Evolutionary conservation across 2,329 filamentous ascomycete species (phyloP).

Genomic region (Pseudocercospora eumusae): DNA sequence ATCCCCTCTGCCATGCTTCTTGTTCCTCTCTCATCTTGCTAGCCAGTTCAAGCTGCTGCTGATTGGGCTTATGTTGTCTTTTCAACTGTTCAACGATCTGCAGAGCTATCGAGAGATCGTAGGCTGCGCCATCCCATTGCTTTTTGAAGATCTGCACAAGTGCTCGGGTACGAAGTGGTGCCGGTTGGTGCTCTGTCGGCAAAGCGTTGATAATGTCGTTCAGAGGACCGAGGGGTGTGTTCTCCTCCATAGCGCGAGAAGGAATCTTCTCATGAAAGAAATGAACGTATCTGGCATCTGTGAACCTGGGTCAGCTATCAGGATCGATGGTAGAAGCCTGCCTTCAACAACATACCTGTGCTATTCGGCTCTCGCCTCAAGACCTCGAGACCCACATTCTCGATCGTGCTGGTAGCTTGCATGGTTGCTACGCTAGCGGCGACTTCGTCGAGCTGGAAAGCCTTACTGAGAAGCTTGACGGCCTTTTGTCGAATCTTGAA

Average conservation of each 20-base stretch:
- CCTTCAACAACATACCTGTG: slow-evolving; percentile 28
- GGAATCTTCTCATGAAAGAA: slow-evolving; percentile 92
- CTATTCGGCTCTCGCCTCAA: slow-evolving; percentile 69
- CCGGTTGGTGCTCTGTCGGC: slow-evolving; percentile 65
- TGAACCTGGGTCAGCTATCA: slow-evolving; percentile 12
- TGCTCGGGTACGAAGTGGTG: slow-evolving; percentile 71
- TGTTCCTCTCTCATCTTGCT: slow-evolving; percentile 46
- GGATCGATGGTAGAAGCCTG: neutral
- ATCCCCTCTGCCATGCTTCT: slow-evolving; percentile 42
- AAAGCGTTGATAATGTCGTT: slow-evolving; percentile 66
- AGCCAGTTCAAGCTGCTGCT: slow-evolving; percentile 56
- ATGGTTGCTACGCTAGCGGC: slow-evolving; percentile 80
- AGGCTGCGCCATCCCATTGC: slow-evolving; percentile 67
- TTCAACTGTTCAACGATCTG: slow-evolving; percentile 51
- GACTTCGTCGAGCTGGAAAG: slow-evolving; percentile 80
- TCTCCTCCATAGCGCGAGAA: slow-evolving; percentile 69
- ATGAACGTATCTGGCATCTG: slow-evolving; percentile 81
- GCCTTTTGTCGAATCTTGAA: slow-evolving; percentile 80
- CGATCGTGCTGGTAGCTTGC: slow-evolving; percentile 75
- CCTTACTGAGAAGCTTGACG: slow-evolving; percentile 72
- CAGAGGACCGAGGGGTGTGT: slow-evolving; percentile 67
- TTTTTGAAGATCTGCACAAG: slow-evolving; percentile 74
- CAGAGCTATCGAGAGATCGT: slow-evolving; percentile 70
- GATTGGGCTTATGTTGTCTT: slow-evolving; percentile 49
- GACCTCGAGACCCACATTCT: slow-evolving; percentile 73